These are phyloP conservation scores for Orbilia ellipsospora DNA, from an alignment of 2,329 filamentous ascomycete genomes.

Conservation along the genomic window DNA sequence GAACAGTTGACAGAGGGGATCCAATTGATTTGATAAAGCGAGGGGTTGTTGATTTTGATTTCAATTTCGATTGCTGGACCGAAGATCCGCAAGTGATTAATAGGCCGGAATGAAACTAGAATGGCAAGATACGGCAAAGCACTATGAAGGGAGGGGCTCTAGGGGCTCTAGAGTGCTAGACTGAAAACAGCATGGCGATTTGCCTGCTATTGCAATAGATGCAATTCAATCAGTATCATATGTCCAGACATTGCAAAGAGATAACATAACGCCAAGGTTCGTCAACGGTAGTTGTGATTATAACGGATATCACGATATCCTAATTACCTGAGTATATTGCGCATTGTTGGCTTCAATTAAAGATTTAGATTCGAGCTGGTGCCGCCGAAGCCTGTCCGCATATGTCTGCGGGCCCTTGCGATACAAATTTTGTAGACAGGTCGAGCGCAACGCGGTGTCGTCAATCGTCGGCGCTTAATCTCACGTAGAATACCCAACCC, in stretches of 20 bases:
- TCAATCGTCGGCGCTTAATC: constrained; percentile 27
- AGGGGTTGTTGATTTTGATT: constrained; percentile 6
- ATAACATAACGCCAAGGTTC: too few species aligned
- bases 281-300: too few species aligned
- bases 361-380: too few species aligned
- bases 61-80: too few species aligned
- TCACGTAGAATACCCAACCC: constrained; percentile 7
- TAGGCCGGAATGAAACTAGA: neutral
- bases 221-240: too few species aligned
- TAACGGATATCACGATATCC: too few species aligned
- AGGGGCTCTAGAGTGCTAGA: neutral
- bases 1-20: constrained; percentile 18
- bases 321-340: too few species aligned
- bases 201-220: too few species aligned
- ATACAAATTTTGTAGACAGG: neutral
- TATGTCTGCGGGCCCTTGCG: neutral
- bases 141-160: constrained; percentile 2
- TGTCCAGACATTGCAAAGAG: too few species aligned
- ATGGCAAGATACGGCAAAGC: neutral
- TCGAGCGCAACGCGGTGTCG: neutral
- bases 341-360: too few species aligned
- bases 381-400: too few species aligned
- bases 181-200: too few species aligned
- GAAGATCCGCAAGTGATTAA: neutral
- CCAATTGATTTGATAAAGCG: constrained; percentile 22